phyloP scores from a whole-genome alignment of 2,329 filamentous ascomycete species.

The Cladosporium colombiae region DNA sequence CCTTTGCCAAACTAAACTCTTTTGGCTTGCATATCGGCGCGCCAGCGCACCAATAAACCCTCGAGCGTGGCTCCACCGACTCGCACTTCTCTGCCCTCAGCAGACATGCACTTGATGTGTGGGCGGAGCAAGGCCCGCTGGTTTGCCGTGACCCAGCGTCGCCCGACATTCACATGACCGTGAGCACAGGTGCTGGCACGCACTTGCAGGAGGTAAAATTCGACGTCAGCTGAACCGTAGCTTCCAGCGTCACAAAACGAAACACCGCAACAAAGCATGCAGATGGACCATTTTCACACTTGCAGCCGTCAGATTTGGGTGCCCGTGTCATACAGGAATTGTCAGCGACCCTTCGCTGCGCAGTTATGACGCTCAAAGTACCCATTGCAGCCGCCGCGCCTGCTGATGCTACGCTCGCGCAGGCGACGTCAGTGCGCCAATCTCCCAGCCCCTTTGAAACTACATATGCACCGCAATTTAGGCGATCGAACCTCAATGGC shows the following conservation, averaged over 20 bases:
- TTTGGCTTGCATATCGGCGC: constrained; percentile 18
- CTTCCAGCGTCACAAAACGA: constrained; percentile 1
- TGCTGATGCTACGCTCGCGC: constrained; percentile 20
- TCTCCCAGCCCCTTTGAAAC: constrained; percentile 25
- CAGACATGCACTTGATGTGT: constrained; percentile 18
- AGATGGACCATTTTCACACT: neutral
- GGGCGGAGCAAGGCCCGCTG: constrained; percentile 14
- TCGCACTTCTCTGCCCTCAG: constrained; percentile 17
- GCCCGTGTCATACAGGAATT: constrained; percentile 4
- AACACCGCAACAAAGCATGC: neutral
- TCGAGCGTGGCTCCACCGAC: constrained; percentile 13
- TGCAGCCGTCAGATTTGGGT: neutral
- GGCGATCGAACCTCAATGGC: constrained; percentile 18
- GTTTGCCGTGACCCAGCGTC: constrained; percentile 25
- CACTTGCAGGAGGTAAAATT: constrained; percentile 32
- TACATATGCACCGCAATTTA: constrained; percentile 24
- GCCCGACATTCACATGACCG: constrained; percentile 31
- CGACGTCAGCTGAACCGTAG: constrained; percentile 30
- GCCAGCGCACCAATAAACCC: constrained; percentile 21
- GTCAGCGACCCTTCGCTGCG: constrained; percentile 11
- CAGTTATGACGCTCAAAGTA: constrained; percentile 10
- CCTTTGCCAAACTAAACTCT: constrained; percentile 16
- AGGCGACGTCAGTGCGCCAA: constrained; percentile 21
- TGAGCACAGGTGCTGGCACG: constrained; percentile 23
- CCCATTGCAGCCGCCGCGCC: constrained; percentile 18